Percentiles rank a stretch among this genome's conserved stretches.
phyloP scores from a whole-genome alignment of 805 yeast genomes.

The Diddensiella caesifluorescens region DNA sequence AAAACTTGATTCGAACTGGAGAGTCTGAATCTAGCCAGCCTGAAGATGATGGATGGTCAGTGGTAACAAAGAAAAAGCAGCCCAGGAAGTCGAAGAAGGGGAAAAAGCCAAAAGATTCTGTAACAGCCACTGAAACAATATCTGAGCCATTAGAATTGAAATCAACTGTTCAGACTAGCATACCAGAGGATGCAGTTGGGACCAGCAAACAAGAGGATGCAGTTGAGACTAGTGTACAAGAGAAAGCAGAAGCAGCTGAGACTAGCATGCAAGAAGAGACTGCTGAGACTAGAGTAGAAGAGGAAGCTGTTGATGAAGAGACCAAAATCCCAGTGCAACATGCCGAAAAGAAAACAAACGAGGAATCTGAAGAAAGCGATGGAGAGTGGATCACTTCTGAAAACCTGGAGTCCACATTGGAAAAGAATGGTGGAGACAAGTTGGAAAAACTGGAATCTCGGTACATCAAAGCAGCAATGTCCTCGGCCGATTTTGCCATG shows the following conservation, averaged over 20 bases:
- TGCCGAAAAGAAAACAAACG: conserved; percentile 2
- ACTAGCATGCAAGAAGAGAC: conserved; percentile 11
- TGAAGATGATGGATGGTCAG: too few relatives aligned
- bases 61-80: conserved; percentile 4
- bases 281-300: conserved; percentile 14
- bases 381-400: conserved; percentile 95
- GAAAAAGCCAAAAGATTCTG: conserved; percentile 15
- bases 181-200: conserved; percentile 7
- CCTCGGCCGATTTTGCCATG: conserved; percentile 96
- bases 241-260: conserved; percentile 10
- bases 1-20: too few relatives aligned
- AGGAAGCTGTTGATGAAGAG: conserved; percentile 2
- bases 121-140: too few relatives aligned
- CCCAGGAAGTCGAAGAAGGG: conserved; percentile 4
- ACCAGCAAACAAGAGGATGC: conserved; percentile 7
- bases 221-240: conserved; percentile 8
- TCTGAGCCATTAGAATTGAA: background rate
- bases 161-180: conserved; percentile 4
- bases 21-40: too few relatives aligned
- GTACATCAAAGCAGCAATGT: conserved; percentile 65
- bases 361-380: conserved; percentile 42
- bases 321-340: background rate
- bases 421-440: conserved; percentile 64
- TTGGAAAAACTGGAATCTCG: conserved; percentile 37
- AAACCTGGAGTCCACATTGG: conserved; percentile 63